Evolutionary conservation across 1,284 basidiomycete species (phyloP).

Genomic region (Fomitopsis schrenkii): DNA sequence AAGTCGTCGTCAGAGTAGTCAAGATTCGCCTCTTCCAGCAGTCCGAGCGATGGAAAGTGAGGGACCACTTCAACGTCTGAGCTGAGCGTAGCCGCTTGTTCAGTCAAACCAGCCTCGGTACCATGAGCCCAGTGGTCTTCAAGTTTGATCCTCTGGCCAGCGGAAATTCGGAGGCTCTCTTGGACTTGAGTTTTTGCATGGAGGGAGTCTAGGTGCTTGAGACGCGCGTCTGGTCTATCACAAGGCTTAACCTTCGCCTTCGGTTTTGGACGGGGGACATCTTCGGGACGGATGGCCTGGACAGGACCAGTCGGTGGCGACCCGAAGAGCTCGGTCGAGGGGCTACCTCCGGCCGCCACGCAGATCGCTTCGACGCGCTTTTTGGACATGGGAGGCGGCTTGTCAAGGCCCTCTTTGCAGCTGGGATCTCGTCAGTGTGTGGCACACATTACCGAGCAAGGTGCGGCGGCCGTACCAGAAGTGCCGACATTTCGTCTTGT

Average conservation of each 20-base stretch:
- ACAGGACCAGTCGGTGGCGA: not conserved
- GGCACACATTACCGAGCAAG: not conserved
- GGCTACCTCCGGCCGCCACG: constrained; percentile 3
- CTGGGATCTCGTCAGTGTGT: constrained; percentile 32
- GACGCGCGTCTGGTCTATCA: constrained; percentile 25
- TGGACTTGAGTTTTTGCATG: constrained; percentile 42
- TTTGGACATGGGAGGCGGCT: constrained; percentile 43
- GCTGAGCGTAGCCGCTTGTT: constrained; percentile 31
- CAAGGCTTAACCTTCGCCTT: constrained; percentile 13
- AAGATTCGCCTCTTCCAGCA: constrained; percentile 15
- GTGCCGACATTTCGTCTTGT: constrained; percentile 71
- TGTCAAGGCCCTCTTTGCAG: constrained; percentile 64
- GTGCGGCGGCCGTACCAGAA: constrained; percentile 48
- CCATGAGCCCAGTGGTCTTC: constrained; percentile 18
- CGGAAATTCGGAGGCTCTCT: constrained; percentile 35
- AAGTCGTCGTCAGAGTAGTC: constrained; percentile 37
- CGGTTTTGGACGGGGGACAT: constrained; percentile 10
- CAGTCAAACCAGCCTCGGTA: constrained; percentile 6
- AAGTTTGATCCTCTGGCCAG: constrained; percentile 45
- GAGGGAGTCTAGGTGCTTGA: constrained; percentile 41
- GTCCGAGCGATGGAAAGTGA: not conserved
- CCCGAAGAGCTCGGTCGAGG: not conserved
- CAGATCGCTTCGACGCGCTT: constrained; percentile 19
- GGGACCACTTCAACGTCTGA: constrained; percentile 53
- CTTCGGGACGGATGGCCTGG: constrained; percentile 1